These are phyloP conservation scores for Boletus subluridellus DNA, from an alignment of 1,284 basidiomycete species.

Conservation along the genomic window DNA sequence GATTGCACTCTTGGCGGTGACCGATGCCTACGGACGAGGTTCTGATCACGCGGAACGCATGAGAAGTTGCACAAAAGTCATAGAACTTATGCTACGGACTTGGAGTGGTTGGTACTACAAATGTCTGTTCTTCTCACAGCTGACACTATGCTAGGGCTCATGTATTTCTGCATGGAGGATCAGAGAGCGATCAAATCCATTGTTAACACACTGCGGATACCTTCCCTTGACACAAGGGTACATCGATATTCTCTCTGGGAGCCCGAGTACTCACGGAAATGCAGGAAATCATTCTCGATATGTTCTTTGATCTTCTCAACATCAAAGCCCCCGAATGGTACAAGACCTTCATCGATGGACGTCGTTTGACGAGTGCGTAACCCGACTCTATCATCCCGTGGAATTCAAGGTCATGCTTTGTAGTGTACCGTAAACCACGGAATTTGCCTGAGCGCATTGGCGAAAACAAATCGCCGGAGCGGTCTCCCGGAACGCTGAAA, in stretches of 20 bases:
- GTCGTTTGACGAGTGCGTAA: slow-evolving; percentile 75
- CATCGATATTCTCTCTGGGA: slow-evolving; percentile 18
- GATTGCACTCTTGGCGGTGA: slow-evolving; percentile 84
- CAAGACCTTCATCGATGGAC: slow-evolving; percentile 83
- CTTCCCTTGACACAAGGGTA: slow-evolving; percentile 82
- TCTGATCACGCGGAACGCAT: slow-evolving; percentile 75
- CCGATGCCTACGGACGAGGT: slow-evolving; percentile 86
- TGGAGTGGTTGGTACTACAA: slow-evolving; percentile 77
- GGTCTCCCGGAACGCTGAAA: slow-evolving; percentile 63
- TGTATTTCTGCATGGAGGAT: slow-evolving; percentile 93
- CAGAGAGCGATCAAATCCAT: slow-evolving; percentile 83
- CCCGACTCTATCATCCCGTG: neutral
- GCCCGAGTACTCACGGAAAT: slow-evolving; percentile 9
- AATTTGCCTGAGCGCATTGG: slow-evolving; percentile 37
- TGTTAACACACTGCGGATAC: slow-evolving; percentile 84
- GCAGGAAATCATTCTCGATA: slow-evolving; percentile 87
- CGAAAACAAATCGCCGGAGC: slow-evolving; percentile 41
- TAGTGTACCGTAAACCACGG: slow-evolving; percentile 68
- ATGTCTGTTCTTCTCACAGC: neutral
- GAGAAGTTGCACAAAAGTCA: slow-evolving; percentile 71
- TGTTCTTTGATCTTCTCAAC: slow-evolving; percentile 92
- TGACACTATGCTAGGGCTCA: slow-evolving; percentile 56
- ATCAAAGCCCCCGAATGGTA: slow-evolving; percentile 90
- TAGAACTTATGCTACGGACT: slow-evolving; percentile 81
- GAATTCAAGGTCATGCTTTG: neutral